These are phyloP conservation scores for Tremellales sp. DNA, from an alignment of 1,284 basidiomycete genomes.

Conservation along the genomic window DNA sequence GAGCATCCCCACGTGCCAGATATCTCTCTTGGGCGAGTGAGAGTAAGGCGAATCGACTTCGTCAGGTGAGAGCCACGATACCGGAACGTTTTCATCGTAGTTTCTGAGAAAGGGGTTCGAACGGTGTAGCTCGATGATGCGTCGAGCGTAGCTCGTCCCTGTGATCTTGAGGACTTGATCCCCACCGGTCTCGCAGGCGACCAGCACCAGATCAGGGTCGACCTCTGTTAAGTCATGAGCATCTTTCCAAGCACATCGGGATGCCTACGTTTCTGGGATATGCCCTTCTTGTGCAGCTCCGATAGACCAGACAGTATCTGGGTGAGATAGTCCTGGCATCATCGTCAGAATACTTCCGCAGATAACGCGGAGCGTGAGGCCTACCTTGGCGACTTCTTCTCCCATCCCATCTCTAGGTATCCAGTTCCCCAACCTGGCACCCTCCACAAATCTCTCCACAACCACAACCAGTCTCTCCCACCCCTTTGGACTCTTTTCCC, in stretches of 20 bases:
- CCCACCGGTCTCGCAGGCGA: constrained; percentile 24
- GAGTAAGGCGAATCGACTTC: constrained; percentile 45
- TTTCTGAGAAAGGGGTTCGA: constrained; percentile 46
- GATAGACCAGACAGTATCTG: constrained; percentile 43
- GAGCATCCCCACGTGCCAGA: constrained; percentile 46
- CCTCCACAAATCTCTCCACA: constrained; percentile 36
- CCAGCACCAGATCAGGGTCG: constrained; percentile 36
- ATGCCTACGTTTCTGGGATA: constrained; percentile 42
- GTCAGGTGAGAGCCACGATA: constrained; percentile 45
- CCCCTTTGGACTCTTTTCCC: constrained; percentile 40
- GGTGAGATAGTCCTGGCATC: constrained; percentile 34
- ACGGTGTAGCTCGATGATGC: constrained; percentile 45
- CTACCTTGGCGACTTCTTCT: constrained; percentile 38
- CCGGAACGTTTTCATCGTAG: constrained; percentile 31
- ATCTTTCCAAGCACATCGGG: background rate
- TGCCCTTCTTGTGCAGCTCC: constrained; percentile 35
- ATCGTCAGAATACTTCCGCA: background rate
- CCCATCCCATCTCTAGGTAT: constrained; percentile 39
- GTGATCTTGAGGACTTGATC: constrained; percentile 36
- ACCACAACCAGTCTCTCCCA: constrained; percentile 44
- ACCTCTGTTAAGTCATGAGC: constrained; percentile 22
- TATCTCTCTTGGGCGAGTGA: constrained; percentile 43
- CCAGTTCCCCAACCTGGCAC: constrained; percentile 37
- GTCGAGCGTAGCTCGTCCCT: constrained; percentile 41
- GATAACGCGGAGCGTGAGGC: background rate